Evolutionary conservation across 2,329 filamentous ascomycete genomes (phyloP).

Genomic region (Trichoderma asperellum): DNA sequence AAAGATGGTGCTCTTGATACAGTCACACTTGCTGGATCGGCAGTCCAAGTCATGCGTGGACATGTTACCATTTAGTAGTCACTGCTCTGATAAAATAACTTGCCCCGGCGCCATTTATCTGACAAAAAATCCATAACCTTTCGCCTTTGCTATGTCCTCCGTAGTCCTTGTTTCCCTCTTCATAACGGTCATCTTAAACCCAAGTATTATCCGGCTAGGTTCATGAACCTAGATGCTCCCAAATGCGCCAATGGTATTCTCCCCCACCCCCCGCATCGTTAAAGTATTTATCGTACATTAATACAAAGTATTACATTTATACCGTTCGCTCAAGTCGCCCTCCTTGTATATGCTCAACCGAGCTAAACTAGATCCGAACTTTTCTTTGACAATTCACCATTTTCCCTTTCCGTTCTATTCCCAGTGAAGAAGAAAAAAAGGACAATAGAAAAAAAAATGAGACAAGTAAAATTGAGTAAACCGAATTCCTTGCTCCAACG

Average conservation of each 20-base stretch:
- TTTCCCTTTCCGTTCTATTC: slow-evolving; percentile 31
- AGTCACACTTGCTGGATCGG: slow-evolving; percentile 43
- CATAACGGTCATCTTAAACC: slow-evolving; percentile 22
- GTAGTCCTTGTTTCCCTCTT: slow-evolving; percentile 15
- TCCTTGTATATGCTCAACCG: slow-evolving; percentile 34
- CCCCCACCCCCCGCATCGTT: slow-evolving; percentile 36
- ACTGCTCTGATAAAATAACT: not conserved
- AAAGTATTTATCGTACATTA: slow-evolving; percentile 44
- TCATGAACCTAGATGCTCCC: slow-evolving; percentile 23
- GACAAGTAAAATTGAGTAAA: not conserved
- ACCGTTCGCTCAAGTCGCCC: slow-evolving; percentile 28
- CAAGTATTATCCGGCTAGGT: slow-evolving; percentile 19
- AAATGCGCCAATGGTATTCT: slow-evolving; percentile 34
- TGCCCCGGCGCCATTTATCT: not conserved
- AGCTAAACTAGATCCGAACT: slow-evolving; percentile 31
- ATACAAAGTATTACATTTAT: slow-evolving; percentile 44
- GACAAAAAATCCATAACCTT: not conserved
- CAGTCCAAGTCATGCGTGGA: slow-evolving; percentile 44
- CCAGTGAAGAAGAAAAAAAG: slow-evolving; percentile 10
- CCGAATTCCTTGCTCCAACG: slow-evolving; percentile 17
- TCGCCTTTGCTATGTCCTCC: slow-evolving; percentile 16
- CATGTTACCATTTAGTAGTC: slow-evolving; percentile 36
- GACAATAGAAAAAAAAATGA: not conserved
- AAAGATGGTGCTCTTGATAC: slow-evolving; percentile 39
- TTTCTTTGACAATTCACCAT: slow-evolving; percentile 25